These are phyloP conservation scores for Solanum chiquidenum DNA, from an alignment of 257 asterid genomes.

Conservation along the genomic window DNA sequence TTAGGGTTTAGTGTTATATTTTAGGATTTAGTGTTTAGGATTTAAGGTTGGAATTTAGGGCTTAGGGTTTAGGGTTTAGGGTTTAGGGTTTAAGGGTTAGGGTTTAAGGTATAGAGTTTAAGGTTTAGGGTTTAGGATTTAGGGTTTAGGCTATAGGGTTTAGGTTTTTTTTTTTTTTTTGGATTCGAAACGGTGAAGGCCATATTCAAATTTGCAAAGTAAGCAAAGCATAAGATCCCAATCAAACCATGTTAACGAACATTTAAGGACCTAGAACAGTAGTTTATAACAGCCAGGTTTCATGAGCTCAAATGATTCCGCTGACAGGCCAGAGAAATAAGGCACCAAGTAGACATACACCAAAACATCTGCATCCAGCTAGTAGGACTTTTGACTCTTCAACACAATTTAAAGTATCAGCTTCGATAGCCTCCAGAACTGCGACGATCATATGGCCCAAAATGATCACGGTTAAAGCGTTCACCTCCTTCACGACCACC, in stretches of 20 bases:
- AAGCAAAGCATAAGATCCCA: slow-evolving; percentile 41
- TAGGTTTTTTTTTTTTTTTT: no score
- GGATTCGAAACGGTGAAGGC: slow-evolving; percentile 39
- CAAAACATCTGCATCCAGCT: slow-evolving; percentile 18
- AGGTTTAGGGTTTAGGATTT: no score
- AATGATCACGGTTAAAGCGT: slow-evolving; percentile 64
- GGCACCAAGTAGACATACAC: slow-evolving; percentile 6
- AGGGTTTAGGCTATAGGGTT: no score
- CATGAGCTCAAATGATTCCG: slow-evolving; percentile 28
- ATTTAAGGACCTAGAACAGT: slow-evolving; percentile 42
- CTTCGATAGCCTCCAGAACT: slow-evolving; percentile 44
- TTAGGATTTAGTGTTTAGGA: no score
- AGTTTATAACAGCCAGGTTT: slow-evolving; percentile 39
- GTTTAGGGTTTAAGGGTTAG: no score
- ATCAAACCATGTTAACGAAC: slow-evolving; percentile 33
- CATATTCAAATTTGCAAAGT: slow-evolving; percentile 31
- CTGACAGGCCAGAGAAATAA: slow-evolving; percentile 15
- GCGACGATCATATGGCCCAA: slow-evolving; percentile 92
- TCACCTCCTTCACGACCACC: slow-evolving; percentile 69
- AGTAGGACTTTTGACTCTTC: slow-evolving; percentile 24
- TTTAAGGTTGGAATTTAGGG: no score
- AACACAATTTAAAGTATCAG: neutral
- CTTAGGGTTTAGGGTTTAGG: no score
- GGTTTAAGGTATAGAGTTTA: no score
- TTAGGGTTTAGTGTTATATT: no score